Evolutionary conservation across 2,329 filamentous ascomycete species (phyloP), one percentile per base, ranked within the genome.

Genomic region (Claviceps fusiformis): DNA sequence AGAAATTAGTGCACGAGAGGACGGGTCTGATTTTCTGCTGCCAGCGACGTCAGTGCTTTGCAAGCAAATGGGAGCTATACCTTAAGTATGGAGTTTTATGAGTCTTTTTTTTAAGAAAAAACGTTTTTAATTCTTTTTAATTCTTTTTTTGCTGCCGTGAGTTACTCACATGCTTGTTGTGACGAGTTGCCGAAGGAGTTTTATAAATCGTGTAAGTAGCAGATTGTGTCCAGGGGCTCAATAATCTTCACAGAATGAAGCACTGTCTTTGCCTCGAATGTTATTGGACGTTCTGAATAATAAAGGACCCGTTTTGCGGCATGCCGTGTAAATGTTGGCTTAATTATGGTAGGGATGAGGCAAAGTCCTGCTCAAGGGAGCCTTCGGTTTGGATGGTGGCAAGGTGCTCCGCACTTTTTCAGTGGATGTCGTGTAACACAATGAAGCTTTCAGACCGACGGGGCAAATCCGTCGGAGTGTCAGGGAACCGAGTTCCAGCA

Each of bases 241-340:
- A 33, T 41, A 51, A 10, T 15, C n/a, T 35, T 29, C 4, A 13
- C 19, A 49, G n/a, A 29, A 48, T 37, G 19, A 43, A 33, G 45
- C 9, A 29, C 17, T 44, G 44, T 47, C 15, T 52, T n/a, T 33
- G 33, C 17, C 17, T 24, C 39, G 15, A 47, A 13, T 17, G 43
- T 53, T 53, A 53, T 53, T 47, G 50, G 50, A 29, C 27, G 31
- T n/a, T 41, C 19, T 52, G 24, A 48, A 15, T 5, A 48, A 15
- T 5, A 24, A 55, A 27, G 31, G 56, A 50, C 27, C 46, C 46
- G 50, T 55, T 53, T 61, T 62, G 56, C 59, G 50, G 60, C 61
- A 62, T 62, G 56, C 55, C 58, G 59, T 58, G 59, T 55, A 54
- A 59, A 50, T 50, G 35, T 55, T 56, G 54, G 53, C 53, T 47